Base-by-base conservation (phyloP, 2,329 filamentous ascomycete genomes). In the Apiospora koreana region DNA sequence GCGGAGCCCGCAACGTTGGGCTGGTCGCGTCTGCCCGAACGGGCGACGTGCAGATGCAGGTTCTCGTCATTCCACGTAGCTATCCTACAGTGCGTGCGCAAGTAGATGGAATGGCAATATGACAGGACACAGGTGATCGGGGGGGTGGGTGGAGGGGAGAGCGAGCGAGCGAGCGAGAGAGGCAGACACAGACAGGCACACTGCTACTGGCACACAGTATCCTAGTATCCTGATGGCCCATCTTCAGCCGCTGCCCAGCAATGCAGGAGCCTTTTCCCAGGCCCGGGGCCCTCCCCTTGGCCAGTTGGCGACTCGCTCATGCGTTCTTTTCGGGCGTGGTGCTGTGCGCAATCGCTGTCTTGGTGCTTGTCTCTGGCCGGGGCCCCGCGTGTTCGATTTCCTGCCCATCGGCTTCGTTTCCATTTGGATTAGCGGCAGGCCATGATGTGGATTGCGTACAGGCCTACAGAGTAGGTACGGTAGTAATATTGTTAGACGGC, bases 21-120 rank as follows among this genome's bases (percentile, higher is more conserved):
- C 65, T 66, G 65, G 65, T 66, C 41, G 65, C 31, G 54, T 62
- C 54, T 66, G 62, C 67, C 69, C 69, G 50, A 71, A 71, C 67
- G 62, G 67, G 69, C 67, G 48, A 41, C 21, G 46, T 71, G 69
- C 69, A 71, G 65, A 64, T 71, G 67, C 69, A 71, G 69, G 45
- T 54, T 46, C 69, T 69, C 65, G 69, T 71, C 67, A 69, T 68
- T 68, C 67, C 69, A 71, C 67, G 67, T 71, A 71, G 67, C 62
- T 68, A 50, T 65, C 45, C 35, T 66, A 68, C 58, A 69, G 67
- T 69, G 69, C 62, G 35, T 69, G 54, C 54, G 54, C 54, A n/a
- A 9, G 50, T 28, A 23, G 54, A 38, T 28, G 54, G 54, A 31
- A 62, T 38, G 31, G 54, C 31, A 62, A 62, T 62, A 62, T 62